Evolutionary conservation across 352 stramenopile genomes (phyloP), one percentile per base, ranked within the genome.

Genomic region (Phytophthora syringae): DNA sequence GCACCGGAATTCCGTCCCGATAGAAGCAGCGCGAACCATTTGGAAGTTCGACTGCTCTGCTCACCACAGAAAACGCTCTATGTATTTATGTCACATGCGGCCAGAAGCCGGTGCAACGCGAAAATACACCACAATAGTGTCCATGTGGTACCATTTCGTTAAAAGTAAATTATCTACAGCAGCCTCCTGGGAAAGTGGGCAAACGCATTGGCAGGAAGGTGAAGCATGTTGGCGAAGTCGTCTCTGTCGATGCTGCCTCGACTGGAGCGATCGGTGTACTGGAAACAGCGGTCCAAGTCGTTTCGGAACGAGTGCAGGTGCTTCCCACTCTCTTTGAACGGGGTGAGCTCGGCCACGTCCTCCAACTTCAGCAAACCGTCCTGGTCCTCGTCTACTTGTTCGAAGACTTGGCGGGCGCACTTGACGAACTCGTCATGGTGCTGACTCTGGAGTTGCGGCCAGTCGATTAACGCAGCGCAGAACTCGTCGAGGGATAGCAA

Each of bases 391-490:
- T 94, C 85, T 12, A 94, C 40, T 15, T 37, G 60, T 12, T 67
- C 61, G 43, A 92, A 94, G 11, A 88, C 78, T 4, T 74, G 45
- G 5, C 40, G 49, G 2, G 83, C 76, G 7, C 80, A 55, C 9
- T 50, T 36, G 7, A 54, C 39, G 52, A 88, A 94, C 1, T 67
- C 68, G 5, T 58, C 51, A 0, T 62, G 64, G 7, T 77, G 45
- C 18, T 77, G 44, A 13, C 25, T 67, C 60, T 92, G 85, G 27
- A 94, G 58, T 22, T 75, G 69, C 2, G 77, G 62, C 85, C 83
- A 94, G 57, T 94, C 83, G 7, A 92, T 36, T 21, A 92, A 72
- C 5, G 83, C 83, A 11, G 83, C 79, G 48, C 81, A 89, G 56
- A 92, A 88, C 57, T 94, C 85, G 21, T 88, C 70, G 1, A 81